Evolutionary conservation across 371 early-diverging fungal genomes (phyloP), one percentile per base, ranked within the genome.

Genomic region (Mucor circinelloides): DNA sequence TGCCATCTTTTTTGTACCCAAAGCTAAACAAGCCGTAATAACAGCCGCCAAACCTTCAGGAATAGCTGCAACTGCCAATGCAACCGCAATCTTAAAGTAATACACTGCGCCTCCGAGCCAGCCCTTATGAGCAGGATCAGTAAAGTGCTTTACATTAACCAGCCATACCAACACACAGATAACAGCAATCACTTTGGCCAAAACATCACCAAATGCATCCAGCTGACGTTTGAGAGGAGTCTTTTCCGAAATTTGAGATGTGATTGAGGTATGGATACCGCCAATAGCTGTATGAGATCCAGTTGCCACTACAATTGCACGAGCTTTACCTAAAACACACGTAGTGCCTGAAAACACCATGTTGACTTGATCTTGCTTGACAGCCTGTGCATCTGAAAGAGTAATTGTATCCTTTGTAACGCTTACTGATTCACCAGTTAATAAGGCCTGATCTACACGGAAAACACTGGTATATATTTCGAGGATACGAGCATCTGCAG

Each of bases 21-120:
- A 87, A 30, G 98, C 97, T 62, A 99, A 85, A 75, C 97, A 97
- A 44, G 98, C 97, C 25, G 99, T 97, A 66, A 98, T 98, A 62
- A 97, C 95, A 54, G 97, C 98, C 15, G 97, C 95, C 44, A 99
- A 81, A 59, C 99, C 99, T 87, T 99, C 99, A 60, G 99, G 99
- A 71, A 99, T 99, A 59, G 98, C 99, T 50, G 99, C 98, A n/a
- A 99, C 98, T 46, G 99, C 99, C 65, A 99, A 82, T 8, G 98
- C 97, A 55, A 99, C 98, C 27, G 98, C 98, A 60, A 98, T 98
- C 86, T 98, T 98, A 84, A 95, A 96, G 74, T 95, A 95, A 79
- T 94, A 94, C n/a, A 95, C 84, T 27, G 94, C 94, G 68, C 95
- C 95, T 66, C 91, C 88, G 59, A 97, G 69, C 95, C 95, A 95